Conservation (phyloP, 225 moss, liverwort and hornwort species). For the Marchantia paleacea region DNA sequence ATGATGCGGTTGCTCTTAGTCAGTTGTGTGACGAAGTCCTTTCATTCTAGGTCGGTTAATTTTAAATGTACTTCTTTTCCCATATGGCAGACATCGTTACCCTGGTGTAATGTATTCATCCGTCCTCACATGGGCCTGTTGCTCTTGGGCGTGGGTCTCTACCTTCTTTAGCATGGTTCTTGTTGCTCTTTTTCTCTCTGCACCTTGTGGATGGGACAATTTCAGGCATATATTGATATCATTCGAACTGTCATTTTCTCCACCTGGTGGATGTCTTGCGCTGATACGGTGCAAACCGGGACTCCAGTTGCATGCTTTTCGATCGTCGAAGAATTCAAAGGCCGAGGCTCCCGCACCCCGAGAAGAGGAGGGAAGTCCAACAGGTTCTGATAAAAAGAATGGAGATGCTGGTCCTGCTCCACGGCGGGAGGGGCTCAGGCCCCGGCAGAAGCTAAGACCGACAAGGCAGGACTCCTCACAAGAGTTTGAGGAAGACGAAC, state of each 20-base stretch:
- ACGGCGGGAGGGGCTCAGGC: slow-evolving; percentile 69
- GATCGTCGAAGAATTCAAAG: slow-evolving; percentile 47
- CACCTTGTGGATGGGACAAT: not conserved
- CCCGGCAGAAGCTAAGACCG: slow-evolving; percentile 55
- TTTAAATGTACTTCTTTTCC: no score
- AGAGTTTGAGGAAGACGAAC: slow-evolving; percentile 26
- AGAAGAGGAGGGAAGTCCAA: slow-evolving; percentile 62
- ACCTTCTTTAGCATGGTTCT: not conserved
- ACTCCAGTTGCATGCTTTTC: slow-evolving; percentile 45
- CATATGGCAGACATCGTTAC: no score
- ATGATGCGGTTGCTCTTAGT: no score
- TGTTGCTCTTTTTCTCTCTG: not conserved
- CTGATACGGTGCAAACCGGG: not conserved
- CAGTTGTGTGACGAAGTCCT: no score
- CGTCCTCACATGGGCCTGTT: not conserved
- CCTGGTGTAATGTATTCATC: no score
- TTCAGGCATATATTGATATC: not conserved
- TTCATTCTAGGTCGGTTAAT: no score
- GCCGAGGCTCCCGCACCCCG: slow-evolving; percentile 39
- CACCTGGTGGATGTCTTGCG: not conserved
- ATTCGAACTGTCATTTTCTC: not conserved
- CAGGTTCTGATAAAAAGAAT: slow-evolving; percentile 54
- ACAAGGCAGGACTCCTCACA: slow-evolving; percentile 42
- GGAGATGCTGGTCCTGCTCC: slow-evolving; percentile 54
- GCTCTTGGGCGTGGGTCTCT: not conserved